Percentiles rank a stretch among this genome's conserved stretches.
phyloP scores from a whole-genome alignment of 345 rosid genomes.

The Passiflora organensis region DNA sequence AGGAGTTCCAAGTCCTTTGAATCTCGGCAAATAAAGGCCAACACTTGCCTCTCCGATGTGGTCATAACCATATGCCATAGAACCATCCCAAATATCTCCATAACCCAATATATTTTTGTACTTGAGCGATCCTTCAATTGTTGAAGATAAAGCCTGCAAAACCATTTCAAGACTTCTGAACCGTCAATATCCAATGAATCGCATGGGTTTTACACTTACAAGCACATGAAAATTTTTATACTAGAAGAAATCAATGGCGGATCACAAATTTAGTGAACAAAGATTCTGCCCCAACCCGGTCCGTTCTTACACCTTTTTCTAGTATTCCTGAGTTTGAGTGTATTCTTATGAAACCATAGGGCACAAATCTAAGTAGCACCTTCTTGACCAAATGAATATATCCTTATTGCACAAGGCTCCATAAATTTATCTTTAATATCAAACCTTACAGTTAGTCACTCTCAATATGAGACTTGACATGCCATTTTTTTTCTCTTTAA shows the following conservation, averaged over 20 bases:
- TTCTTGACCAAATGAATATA: no score
- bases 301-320: no score
- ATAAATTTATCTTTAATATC: no score
- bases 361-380: no score
- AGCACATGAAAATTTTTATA: background rate
- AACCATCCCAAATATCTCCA: slow-evolving; percentile 92
- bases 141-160: slow-evolving; percentile 74
- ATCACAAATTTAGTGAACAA: background rate
- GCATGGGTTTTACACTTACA: no score
- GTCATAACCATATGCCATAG: slow-evolving; percentile 75
- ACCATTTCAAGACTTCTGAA: slow-evolving; percentile 20
- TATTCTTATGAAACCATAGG: no score
- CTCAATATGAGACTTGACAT: no score
- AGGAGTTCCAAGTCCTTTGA: slow-evolving; percentile 54
- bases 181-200: background rate
- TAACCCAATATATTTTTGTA: slow-evolving; percentile 79
- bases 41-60: slow-evolving; percentile 74
- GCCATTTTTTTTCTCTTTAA: no score
- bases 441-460: no score
- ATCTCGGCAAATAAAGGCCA: slow-evolving; percentile 72
- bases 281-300: no score
- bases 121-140: slow-evolving; percentile 74
- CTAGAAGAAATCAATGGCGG: background rate
- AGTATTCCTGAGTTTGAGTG: no score
- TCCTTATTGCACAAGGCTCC: no score